phyloP scores from a whole-genome alignment of 2,329 filamentous ascomycete genomes.

The Beauveria australis region DNA sequence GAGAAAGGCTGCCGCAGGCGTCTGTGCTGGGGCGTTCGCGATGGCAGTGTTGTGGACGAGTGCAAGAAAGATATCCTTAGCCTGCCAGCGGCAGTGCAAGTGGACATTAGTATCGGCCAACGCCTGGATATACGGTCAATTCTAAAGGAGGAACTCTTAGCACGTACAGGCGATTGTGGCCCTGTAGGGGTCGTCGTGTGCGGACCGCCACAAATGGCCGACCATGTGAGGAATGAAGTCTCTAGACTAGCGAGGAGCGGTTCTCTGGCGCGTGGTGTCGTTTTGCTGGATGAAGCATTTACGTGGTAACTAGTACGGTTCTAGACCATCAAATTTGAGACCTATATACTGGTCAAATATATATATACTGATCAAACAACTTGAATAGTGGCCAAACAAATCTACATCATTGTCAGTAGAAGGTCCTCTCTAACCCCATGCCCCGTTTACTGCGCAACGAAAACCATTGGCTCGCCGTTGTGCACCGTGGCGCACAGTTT shows the following conservation, averaged over 20 bases:
- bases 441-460: slow-evolving; percentile 16
- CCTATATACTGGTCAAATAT: not conserved
- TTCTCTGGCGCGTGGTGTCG: slow-evolving; percentile 14
- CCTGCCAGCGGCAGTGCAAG: slow-evolving; percentile 14
- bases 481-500: slow-evolving; percentile 31
- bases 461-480: slow-evolving; percentile 35
- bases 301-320: slow-evolving; percentile 18
- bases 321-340: too few species aligned
- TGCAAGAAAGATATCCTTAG: slow-evolving; percentile 12
- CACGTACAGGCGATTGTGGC: slow-evolving; percentile 13
- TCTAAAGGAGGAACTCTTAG: slow-evolving; percentile 15
- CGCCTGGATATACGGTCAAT: slow-evolving; percentile 18
- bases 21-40: slow-evolving; percentile 21
- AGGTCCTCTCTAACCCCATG: not conserved
- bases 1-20: slow-evolving; percentile 11
- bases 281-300: slow-evolving; percentile 21
- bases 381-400: not conserved
- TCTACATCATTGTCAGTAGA: too few species aligned
- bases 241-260: slow-evolving; percentile 16
- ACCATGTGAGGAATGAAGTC: slow-evolving; percentile 20
- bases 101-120: slow-evolving; percentile 17
- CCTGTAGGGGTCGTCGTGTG: slow-evolving; percentile 21
- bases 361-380: not conserved
- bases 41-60: slow-evolving; percentile 14
- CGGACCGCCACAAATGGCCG: slow-evolving; percentile 23